A percentile compares a stretch with the other conserved stretches of the same genome.
Evolutionary conservation across 345 rosid species (phyloP).

Genomic region (Dipteronia sinensis): DNA sequence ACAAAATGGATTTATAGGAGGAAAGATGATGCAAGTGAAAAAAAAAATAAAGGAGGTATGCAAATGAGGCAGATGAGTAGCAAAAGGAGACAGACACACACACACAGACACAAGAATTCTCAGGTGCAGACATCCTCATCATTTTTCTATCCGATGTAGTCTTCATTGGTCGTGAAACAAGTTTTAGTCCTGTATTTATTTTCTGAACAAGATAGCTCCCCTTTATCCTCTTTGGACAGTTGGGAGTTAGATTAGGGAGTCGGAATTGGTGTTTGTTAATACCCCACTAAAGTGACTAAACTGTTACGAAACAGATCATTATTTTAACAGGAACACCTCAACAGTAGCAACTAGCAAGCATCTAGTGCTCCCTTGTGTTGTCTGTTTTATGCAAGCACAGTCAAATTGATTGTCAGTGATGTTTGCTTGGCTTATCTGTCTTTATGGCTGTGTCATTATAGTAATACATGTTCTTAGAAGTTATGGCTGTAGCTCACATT

Average conservation of each 20-base stretch:
- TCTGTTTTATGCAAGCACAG: background rate
- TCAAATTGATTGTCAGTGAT: background rate
- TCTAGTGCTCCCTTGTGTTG: slow-evolving; percentile 1
- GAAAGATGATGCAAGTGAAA: background rate
- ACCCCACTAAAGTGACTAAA: background rate
- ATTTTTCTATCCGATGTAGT: background rate
- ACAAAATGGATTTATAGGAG: background rate
- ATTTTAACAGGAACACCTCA: background rate
- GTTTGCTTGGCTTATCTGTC: background rate
- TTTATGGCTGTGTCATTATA: background rate
- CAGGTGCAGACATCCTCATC: background rate
- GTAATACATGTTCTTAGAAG: background rate
- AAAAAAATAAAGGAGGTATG: background rate
- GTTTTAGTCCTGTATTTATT: background rate
- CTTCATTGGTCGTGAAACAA: background rate
- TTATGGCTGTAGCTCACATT: slow-evolving; percentile 12
- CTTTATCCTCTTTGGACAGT: background rate
- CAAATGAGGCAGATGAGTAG: background rate
- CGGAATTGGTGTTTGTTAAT: background rate
- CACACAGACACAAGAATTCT: background rate
- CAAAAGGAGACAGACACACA: background rate
- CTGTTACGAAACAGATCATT: background rate
- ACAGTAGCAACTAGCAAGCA: background rate
- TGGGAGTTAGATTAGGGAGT: background rate
- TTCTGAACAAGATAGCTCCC: background rate